These are phyloP conservation scores for Senecio squalidus DNA, from an alignment of 140 eudicot species.

Conservation along the genomic window DNA sequence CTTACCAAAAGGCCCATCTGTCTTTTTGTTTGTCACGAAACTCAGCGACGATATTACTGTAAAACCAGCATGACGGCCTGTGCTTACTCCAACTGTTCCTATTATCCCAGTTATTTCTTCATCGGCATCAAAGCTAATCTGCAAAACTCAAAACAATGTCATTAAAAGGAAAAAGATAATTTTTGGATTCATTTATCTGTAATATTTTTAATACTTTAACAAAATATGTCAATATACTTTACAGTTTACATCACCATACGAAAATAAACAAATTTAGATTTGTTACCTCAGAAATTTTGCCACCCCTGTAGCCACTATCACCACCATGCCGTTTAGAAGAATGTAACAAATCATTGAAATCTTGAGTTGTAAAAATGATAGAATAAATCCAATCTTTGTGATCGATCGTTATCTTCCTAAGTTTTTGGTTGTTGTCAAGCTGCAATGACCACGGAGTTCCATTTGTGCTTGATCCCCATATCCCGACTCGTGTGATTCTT, in stretches of 20 bases:
- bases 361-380: slow-evolving; percentile 10
- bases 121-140: slow-evolving; percentile 13
- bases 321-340: slow-evolving; percentile 11
- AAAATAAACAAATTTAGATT: background rate
- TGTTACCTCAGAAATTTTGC: slow-evolving; percentile 14
- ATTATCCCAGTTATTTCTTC: slow-evolving; percentile 12
- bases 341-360: background rate
- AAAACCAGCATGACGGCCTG: background rate
- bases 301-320: background rate
- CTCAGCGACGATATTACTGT: slow-evolving; percentile 4
- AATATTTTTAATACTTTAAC: too few relatives aligned
- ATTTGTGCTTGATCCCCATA: slow-evolving; percentile 14
- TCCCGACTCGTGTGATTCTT: background rate
- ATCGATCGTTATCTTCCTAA: slow-evolving; percentile 22
- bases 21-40: slow-evolving; percentile 10
- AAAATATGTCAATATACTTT: background rate
- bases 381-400: slow-evolving; percentile 14
- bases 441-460: slow-evolving; percentile 15
- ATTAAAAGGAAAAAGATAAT: background rate
- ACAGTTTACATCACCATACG: background rate
- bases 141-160: background rate
- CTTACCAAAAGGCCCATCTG: slow-evolving; percentile 5
- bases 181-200: too few relatives aligned
- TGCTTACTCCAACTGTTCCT: slow-evolving; percentile 11
- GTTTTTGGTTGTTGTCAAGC: slow-evolving; percentile 17